These are phyloP conservation scores for Solidago caesia DNA, from an alignment of 129 eudicot species.

Conservation along the genomic window DNA sequence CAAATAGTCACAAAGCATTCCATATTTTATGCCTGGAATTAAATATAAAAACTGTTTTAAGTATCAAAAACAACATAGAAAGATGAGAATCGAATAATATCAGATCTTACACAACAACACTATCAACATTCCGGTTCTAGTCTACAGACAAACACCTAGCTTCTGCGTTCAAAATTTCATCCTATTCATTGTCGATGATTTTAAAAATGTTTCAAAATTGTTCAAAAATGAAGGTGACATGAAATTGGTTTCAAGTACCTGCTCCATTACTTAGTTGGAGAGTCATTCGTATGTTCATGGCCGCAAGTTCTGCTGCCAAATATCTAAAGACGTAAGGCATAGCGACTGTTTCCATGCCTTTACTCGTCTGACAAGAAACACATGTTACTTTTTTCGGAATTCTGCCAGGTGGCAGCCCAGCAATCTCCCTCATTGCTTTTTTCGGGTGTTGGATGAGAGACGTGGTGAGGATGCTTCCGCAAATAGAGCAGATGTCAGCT, in stretches of 20 bases:
- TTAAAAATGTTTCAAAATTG: neutral
- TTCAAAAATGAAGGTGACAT: neutral
- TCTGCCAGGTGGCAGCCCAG: conserved; percentile 66
- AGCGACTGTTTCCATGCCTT: conserved; percentile 94
- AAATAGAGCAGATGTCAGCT: conserved; percentile 83
- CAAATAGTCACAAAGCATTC: no score
- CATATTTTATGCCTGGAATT: neutral
- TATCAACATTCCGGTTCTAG: conserved; percentile 20
- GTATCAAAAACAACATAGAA: neutral
- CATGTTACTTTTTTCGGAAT: conserved; percentile 74
- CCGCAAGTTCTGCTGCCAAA: conserved; percentile 87
- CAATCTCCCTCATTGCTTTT: conserved; percentile 40
- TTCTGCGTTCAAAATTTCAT: neutral
- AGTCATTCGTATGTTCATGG: conserved; percentile 82
- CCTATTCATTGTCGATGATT: neutral
- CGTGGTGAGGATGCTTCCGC: conserved; percentile 83
- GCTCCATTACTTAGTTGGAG: conserved; percentile 62
- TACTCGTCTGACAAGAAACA: conserved; percentile 66
- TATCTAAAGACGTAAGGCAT: conserved; percentile 95
- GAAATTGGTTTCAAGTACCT: conserved; percentile 34
- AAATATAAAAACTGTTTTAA: neutral
- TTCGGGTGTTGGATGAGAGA: conserved; percentile 54
- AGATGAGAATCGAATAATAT: neutral
- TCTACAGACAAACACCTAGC: neutral
- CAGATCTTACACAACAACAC: conserved; percentile 18